Evolutionary conservation across 306 rosid genomes (phyloP), one percentile per base, ranked within the genome.

Genomic region (Bauhinia variegata): DNA sequence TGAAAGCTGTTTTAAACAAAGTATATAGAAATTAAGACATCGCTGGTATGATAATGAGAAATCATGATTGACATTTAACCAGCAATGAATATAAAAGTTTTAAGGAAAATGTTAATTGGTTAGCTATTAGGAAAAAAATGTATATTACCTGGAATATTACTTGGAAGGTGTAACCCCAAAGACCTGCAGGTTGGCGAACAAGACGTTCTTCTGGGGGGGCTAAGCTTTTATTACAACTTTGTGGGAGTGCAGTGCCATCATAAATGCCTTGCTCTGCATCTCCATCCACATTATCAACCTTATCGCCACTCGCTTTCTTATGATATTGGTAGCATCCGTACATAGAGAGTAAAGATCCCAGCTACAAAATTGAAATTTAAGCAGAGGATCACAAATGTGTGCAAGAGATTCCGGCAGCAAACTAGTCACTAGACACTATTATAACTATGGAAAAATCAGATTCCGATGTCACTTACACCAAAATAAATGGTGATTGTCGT

Each of bases 91-190:
- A n/a, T n/a, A n/a, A n/a, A n/a, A n/a, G n/a, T n/a, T n/a, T n/a
- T n/a, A n/a, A n/a, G n/a, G n/a, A n/a, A n/a, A n/a, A n/a, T n/a
- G n/a, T n/a, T n/a, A n/a, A n/a, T n/a, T n/a, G n/a, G n/a, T n/a
- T n/a, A n/a, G n/a, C n/a, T n/a, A n/a, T 50, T n/a, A n/a, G n/a
- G n/a, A n/a, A n/a, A 56, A 33, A 41, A 50, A 65, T 48, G 46
- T 67, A n/a, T n/a, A n/a, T n/a, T n/a, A 95, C 99, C 92, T 90
- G 99, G 63, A 88, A 95, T 38, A 90, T 75, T 73, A 95, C 85
- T 81, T 95, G 99, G 71, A 95, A 90, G 41, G 79, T 68, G 67
- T 90, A 90, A 32, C 95, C 89, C 76, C 81, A 88, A 65, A 80
- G 59, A 65, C 99, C 97, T 6, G 99, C 99, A 63, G 83, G 70